These are phyloP conservation scores for Colletotrichum scovillei DNA, from an alignment of 2,329 filamentous ascomycete species.

Conservation along the genomic window DNA sequence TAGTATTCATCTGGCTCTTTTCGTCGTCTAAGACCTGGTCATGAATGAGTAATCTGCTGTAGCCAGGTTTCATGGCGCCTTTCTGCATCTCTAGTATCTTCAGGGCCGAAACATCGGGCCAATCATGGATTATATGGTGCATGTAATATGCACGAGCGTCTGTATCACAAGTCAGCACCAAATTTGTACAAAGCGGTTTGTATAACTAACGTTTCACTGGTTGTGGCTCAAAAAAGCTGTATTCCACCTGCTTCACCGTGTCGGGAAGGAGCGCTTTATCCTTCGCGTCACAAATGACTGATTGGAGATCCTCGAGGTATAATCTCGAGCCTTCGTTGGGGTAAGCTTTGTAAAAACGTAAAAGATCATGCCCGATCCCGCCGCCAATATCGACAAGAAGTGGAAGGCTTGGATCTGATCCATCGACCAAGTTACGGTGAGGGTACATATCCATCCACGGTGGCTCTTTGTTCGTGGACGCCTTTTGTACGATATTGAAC, in stretches of 20 bases:
- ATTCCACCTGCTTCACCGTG: conserved; percentile 37
- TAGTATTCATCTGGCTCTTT: neutral
- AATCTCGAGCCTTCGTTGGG: conserved; percentile 6
- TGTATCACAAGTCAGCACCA: neutral
- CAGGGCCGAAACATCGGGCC: conserved; percentile 57
- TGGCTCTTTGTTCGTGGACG: neutral
- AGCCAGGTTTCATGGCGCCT: conserved; percentile 56
- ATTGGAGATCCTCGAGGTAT: conserved; percentile 16
- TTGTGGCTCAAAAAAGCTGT: conserved; percentile 53
- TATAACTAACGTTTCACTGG: conserved; percentile 38
- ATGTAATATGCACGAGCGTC: conserved; percentile 62
- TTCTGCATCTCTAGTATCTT: conserved; percentile 54
- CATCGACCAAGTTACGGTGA: neutral
- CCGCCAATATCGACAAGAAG: conserved; percentile 24
- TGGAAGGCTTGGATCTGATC: conserved; percentile 1
- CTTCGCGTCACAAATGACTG: neutral
- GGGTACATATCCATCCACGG: conserved; percentile 19
- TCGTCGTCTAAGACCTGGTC: conserved; percentile 51
- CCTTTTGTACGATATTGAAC: conserved; percentile 16
- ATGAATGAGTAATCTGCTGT: conserved; percentile 48
- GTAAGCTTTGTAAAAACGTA: neutral
- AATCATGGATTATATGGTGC: conserved; percentile 66
- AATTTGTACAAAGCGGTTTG: neutral
- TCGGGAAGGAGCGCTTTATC: neutral
- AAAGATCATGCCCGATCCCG: conserved; percentile 13